These are phyloP conservation scores for Aspergillus tubingensis DNA, from an alignment of 2,329 filamentous ascomycete genomes.

Conservation along the genomic window DNA sequence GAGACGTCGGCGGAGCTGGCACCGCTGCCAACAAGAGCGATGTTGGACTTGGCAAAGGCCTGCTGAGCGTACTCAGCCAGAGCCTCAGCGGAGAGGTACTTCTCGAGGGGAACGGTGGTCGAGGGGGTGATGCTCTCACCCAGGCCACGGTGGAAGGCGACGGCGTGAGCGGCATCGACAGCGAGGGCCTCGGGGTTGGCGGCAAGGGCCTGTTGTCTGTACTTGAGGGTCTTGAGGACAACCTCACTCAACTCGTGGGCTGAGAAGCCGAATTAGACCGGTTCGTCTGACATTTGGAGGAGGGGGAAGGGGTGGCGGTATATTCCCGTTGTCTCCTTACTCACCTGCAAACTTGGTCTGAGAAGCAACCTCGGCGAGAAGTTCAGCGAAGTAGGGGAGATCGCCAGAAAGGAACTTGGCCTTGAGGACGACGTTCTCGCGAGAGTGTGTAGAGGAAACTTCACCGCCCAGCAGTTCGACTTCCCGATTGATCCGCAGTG, in stretches of 20 bases:
- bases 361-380: constrained; percentile 87
- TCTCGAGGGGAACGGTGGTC: constrained; percentile 68
- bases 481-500: constrained; percentile 90
- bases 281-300: not conserved
- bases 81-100: constrained; percentile 76
- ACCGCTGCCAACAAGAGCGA: constrained; percentile 89
- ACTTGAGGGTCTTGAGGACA: constrained; percentile 72
- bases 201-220: constrained; percentile 73
- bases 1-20: constrained; percentile 72
- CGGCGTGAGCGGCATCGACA: constrained; percentile 78
- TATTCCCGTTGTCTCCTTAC: constrained; percentile 21
- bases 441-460: constrained; percentile 83
- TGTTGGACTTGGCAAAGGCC: constrained; percentile 86
- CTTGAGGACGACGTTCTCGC: constrained; percentile 88
- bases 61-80: constrained; percentile 74
- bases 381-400: constrained; percentile 94
- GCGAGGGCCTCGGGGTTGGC: constrained; percentile 68
- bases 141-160: constrained; percentile 92
- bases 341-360: constrained; percentile 79
- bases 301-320: not conserved
- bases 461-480: constrained; percentile 91
- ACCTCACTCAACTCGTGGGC: constrained; percentile 91
- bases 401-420: constrained; percentile 95
- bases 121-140: constrained; percentile 75
- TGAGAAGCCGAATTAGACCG: constrained; percentile 44